A percentile compares a stretch with the other conserved stretches of the same genome.
Conservation (phyloP, 1,284 basidiomycete species). For the Moniliella sp. region DNA sequence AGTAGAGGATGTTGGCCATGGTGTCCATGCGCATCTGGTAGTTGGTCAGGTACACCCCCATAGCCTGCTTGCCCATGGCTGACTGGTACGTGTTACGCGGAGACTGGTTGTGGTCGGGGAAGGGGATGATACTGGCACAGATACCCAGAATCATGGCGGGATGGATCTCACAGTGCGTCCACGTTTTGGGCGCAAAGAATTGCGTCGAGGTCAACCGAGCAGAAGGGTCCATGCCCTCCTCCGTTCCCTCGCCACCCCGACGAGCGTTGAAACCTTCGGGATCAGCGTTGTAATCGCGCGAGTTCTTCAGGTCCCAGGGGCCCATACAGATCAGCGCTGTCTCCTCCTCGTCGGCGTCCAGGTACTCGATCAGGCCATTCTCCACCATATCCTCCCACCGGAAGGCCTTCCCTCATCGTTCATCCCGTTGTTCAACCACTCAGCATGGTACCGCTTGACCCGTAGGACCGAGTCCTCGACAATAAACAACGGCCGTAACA, state of each 20-base stretch:
- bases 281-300: slow-evolving; percentile 35
- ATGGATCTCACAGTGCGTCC: slow-evolving; percentile 98
- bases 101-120: slow-evolving; percentile 98
- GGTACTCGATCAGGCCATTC: slow-evolving; percentile 69
- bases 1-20: slow-evolving; percentile 70
- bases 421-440: slow-evolving; percentile 41
- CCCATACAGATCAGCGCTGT: slow-evolving; percentile 99
- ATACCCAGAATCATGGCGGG: slow-evolving; percentile 97
- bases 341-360: slow-evolving; percentile 97
- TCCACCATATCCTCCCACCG: slow-evolving; percentile 71
- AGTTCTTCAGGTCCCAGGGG: slow-evolving; percentile 68
- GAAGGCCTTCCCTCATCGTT: slow-evolving; percentile 32
- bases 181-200: slow-evolving; percentile 38
- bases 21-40: slow-evolving; percentile 56
- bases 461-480: slow-evolving; percentile 59
- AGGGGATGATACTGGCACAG: slow-evolving; percentile 93
- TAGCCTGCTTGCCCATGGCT: slow-evolving; percentile 98
- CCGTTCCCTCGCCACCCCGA: slow-evolving; percentile 34
- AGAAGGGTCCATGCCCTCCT: slow-evolving; percentile 53
- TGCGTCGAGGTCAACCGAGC: slow-evolving; percentile 46
- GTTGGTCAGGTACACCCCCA: slow-evolving; percentile 94
- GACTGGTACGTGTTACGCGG: slow-evolving; percentile 76
- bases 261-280: slow-evolving; percentile 37
- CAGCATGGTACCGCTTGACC: slow-evolving; percentile 63
- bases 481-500: slow-evolving; percentile 86